Evolutionary conservation across 495 filamentous ascomycete genomes (phyloP), one percentile per base, ranked within the genome.

Genomic region (Hapsidospora chrysogenum): DNA sequence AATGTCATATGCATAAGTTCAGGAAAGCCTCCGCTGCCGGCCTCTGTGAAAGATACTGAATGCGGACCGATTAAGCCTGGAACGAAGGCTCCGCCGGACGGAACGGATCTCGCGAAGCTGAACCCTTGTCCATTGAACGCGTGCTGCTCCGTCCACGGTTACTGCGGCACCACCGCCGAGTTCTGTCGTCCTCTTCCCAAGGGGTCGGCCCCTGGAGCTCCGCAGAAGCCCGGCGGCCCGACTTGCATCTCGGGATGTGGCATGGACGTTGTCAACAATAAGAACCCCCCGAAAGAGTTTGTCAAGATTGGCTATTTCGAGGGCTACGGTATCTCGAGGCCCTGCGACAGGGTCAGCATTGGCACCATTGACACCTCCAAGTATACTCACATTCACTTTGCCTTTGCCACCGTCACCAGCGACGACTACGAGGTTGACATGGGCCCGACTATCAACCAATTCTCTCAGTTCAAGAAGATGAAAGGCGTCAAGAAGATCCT

Each of bases 161-260:
- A 64, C 19, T 71, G 67, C 36, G 68, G 68, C 11, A 64, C 44
- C 3, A 64, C 53, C 0, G 17, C 20, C 0, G 63, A 70, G 1
- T 71, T 67, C 39, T 74, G 67, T n/a, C n/a, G n/a, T n/a, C n/a
- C n/a, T n/a, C n/a, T n/a, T n/a, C n/a, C n/a, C n/a, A n/a, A n/a
- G n/a, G n/a, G n/a, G n/a, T n/a, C n/a, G n/a, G n/a, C n/a, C n/a
- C 36, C 56, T 39, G 7, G 34, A 53, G 37, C 26, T 36, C 7
- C 29, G 19, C 17, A 53, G 46, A 7, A 60, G 57, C 1, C 45
- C 51, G 1, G 63, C 63, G 0, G 64, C 64, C 0, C 61, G 58
- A 0, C 38, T 9, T 71, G 66, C 47, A 59, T 66, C 20, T 62
- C 48, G 14, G 63, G 61, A 44, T 70, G 64, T 39, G 65, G 61